Conservation (phyloP, 495 filamentous ascomycete species). For the Lichina pygmaea region DNA sequence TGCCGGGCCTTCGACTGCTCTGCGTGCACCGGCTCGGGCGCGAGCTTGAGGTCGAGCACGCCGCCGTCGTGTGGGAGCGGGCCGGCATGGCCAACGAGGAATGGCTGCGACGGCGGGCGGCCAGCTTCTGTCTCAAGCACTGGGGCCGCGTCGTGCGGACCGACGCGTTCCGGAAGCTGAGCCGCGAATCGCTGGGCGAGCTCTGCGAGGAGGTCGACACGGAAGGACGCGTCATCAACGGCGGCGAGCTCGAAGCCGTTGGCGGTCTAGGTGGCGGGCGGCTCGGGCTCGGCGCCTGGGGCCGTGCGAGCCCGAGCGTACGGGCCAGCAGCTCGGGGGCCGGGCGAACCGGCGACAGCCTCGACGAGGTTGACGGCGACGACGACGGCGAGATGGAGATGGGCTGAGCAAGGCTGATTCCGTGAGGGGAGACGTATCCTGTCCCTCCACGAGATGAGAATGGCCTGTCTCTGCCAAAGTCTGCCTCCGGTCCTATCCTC, state of each 20-base stretch:
- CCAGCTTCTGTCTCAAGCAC: conserved; percentile 64
- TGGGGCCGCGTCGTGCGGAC: conserved; percentile 92
- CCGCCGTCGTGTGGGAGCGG: conserved; percentile 88
- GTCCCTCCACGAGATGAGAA: too few species aligned
- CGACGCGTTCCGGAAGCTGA: conserved; percentile 54
- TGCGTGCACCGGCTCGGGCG: conserved; percentile 67
- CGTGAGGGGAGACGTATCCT: too few species aligned
- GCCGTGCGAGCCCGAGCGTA: conserved; percentile 18
- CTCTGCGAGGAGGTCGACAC: conserved; percentile 81
- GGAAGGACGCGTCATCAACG: conserved; percentile 66
- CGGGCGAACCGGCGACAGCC: conserved; percentile 24
- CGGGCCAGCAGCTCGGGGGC: conserved; percentile 10
- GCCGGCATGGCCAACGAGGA: conserved; percentile 73
- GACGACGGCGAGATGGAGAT: conserved; percentile 48
- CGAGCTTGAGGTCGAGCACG: conserved; percentile 81
- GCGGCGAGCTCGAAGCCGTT: conserved; percentile 59
- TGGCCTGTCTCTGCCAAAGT: too few species aligned
- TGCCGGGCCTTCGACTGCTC: conserved; percentile 69
- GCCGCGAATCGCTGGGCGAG: conserved; percentile 51
- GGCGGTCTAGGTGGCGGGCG: conserved; percentile 35
- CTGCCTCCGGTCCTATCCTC: too few species aligned
- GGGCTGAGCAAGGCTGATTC: conserved; percentile 10
- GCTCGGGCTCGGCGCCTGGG: conserved; percentile 23
- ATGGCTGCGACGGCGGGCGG: conserved; percentile 70
- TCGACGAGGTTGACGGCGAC: conserved; percentile 36